Evolutionary conservation across 345 rosid genomes (phyloP).

Genomic region (Carallia pectinifolia): DNA sequence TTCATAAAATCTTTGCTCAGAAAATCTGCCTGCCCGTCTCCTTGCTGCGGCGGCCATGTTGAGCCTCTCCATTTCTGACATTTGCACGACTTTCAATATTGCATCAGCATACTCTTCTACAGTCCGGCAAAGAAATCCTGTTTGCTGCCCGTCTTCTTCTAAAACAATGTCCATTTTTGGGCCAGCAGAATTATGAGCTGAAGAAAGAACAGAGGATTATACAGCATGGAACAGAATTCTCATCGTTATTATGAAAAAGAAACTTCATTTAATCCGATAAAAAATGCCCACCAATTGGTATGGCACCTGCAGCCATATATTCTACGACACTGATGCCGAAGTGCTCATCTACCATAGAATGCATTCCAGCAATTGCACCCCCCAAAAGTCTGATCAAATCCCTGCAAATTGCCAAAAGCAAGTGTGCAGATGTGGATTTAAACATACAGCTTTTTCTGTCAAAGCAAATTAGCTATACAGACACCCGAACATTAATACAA

Average conservation of each 20-base stretch:
- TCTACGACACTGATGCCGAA: slow-evolving; percentile 89
- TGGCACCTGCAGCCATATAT: slow-evolving; percentile 94
- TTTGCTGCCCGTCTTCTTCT: slow-evolving; percentile 76
- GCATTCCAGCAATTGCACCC: slow-evolving; percentile 74
- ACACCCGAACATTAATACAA: not conserved
- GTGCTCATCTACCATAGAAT: slow-evolving; percentile 87
- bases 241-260: not conserved
- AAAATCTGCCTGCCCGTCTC: slow-evolving; percentile 63
- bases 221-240: not conserved
- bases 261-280: not conserved
- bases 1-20: slow-evolving; percentile 68
- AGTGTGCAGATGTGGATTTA: not conserved
- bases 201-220: not conserved
- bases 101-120: slow-evolving; percentile 76
- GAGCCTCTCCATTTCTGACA: slow-evolving; percentile 68
- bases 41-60: slow-evolving; percentile 76
- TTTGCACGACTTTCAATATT: slow-evolving; percentile 46
- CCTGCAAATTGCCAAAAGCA: slow-evolving; percentile 35
- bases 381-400: slow-evolving; percentile 71
- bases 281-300: slow-evolving; percentile 73
- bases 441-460: not conserved
- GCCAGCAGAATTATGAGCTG: slow-evolving; percentile 95
- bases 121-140: slow-evolving; percentile 80
- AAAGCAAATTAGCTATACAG: not conserved
- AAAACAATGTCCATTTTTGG: slow-evolving; percentile 92